Percentiles rank a stretch among this genome's conserved stretches.
These are phyloP conservation scores for Colletotrichum kahawae DNA, from an alignment of 2,329 filamentous ascomycete species.

Conservation along the genomic window DNA sequence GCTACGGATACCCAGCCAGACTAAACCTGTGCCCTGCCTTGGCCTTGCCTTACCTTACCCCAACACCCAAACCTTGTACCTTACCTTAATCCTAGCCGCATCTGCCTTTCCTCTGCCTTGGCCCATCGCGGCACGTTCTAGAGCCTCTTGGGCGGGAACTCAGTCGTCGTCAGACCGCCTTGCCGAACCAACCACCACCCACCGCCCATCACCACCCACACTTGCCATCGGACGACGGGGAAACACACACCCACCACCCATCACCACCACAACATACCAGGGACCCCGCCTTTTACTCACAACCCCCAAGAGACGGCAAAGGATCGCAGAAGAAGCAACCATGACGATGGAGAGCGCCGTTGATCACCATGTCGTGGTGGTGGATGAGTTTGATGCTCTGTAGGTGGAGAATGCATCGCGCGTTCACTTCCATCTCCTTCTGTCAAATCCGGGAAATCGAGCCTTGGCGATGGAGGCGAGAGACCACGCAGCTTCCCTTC, in stretches of 20 bases:
- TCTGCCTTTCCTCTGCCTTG: background rate
- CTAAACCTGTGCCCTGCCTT: background rate
- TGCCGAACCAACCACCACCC: background rate
- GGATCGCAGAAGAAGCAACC: background rate
- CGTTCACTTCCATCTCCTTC: background rate
- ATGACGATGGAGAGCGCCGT: constrained; percentile 32
- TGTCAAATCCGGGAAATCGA: background rate
- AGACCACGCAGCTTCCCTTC: background rate
- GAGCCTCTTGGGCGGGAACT: background rate
- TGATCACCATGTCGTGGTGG: constrained; percentile 46
- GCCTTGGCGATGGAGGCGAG: background rate
- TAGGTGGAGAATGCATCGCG: constrained; percentile 36
- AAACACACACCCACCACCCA: background rate
- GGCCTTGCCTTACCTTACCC: background rate
- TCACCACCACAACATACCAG: too few species aligned
- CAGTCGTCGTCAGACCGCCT: constrained; percentile 9
- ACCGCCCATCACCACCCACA: background rate
- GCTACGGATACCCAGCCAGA: background rate
- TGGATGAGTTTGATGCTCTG: constrained; percentile 62
- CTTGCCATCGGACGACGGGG: background rate
- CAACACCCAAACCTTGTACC: background rate
- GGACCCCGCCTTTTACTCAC: background rate
- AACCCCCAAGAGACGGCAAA: background rate
- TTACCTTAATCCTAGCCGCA: background rate
- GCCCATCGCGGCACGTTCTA: background rate